A percentile compares a stretch with the other conserved stretches of the same genome.
These are phyloP conservation scores for Rhizopus sp. DNA, from an alignment of 371 early-diverging fungal species.

Conservation along the genomic window DNA sequence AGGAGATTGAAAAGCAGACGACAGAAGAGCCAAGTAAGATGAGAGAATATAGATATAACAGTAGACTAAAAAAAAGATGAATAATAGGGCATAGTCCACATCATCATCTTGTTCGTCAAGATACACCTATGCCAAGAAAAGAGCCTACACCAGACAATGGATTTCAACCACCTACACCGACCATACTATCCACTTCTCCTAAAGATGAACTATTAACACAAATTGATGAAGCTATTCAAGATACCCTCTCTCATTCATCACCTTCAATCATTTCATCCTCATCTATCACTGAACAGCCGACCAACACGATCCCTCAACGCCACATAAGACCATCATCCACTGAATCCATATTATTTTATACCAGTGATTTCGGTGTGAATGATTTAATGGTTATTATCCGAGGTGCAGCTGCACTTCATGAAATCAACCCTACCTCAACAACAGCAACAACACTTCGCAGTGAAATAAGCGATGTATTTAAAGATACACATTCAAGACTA, in stretches of 20 bases:
- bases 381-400: constrained; percentile 53
- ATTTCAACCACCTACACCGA: constrained; percentile 11
- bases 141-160: constrained; percentile 19
- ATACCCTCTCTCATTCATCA: constrained; percentile 16
- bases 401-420: constrained; percentile 30
- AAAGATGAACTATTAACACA: constrained; percentile 11
- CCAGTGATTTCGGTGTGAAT: constrained; percentile 53
- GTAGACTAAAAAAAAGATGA: constrained; percentile 7
- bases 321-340: constrained; percentile 14
- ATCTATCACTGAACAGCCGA: background rate
- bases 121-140: constrained; percentile 43
- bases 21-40: background rate
- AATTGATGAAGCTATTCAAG: constrained; percentile 21
- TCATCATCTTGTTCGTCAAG: constrained; percentile 42
- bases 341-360: constrained; percentile 44
- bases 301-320: constrained; percentile 8
- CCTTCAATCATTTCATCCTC: background rate
- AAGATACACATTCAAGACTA: constrained; percentile 36
- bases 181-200: constrained; percentile 9
- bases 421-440: background rate
- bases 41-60: background rate
- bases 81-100: constrained; percentile 22
- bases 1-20: constrained; percentile 1
- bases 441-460: constrained; percentile 26
- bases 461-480: constrained; percentile 42